These are phyloP conservation scores for Corymbia calophylla DNA, from an alignment of 441 rosid species.

Conservation along the genomic window DNA sequence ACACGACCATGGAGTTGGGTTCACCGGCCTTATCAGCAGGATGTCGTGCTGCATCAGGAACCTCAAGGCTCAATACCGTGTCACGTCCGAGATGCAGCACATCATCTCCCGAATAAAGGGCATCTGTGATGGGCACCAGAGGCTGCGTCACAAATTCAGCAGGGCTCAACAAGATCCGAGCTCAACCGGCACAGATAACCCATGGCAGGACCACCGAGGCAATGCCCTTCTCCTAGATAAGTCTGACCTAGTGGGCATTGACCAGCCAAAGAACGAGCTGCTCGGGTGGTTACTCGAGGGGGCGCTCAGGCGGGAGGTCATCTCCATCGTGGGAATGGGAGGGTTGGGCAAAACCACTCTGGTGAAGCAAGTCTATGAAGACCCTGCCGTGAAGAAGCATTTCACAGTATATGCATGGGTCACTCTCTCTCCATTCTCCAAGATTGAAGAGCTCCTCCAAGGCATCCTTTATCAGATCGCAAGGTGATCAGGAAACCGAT, in stretches of 20 bases:
- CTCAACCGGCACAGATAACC: fast-evolving
- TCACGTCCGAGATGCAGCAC: background rate
- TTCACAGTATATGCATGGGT: background rate
- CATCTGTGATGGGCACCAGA: background rate
- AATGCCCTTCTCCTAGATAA: background rate
- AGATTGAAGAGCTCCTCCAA: background rate
- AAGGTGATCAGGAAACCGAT: background rate
- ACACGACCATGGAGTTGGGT: background rate
- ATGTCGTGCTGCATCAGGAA: background rate
- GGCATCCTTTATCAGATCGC: background rate
- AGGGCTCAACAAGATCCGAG: background rate
- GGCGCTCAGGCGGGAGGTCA: background rate
- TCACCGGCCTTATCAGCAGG: background rate
- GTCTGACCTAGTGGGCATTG: background rate
- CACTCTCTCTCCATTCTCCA: background rate
- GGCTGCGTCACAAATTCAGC: background rate
- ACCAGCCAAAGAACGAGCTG: background rate
- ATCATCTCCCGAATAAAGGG: background rate
- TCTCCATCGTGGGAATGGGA: background rate
- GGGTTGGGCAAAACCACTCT: background rate
- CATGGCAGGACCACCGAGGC: background rate
- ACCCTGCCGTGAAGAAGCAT: background rate
- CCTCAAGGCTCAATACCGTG: background rate
- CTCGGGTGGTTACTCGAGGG: background rate
- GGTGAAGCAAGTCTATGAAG: background rate